A percentile compares a stretch with the other conserved stretches of the same genome.
phyloP scores from a whole-genome alignment of 139 green algal species.

The Yamagishiella unicocca region DNA sequence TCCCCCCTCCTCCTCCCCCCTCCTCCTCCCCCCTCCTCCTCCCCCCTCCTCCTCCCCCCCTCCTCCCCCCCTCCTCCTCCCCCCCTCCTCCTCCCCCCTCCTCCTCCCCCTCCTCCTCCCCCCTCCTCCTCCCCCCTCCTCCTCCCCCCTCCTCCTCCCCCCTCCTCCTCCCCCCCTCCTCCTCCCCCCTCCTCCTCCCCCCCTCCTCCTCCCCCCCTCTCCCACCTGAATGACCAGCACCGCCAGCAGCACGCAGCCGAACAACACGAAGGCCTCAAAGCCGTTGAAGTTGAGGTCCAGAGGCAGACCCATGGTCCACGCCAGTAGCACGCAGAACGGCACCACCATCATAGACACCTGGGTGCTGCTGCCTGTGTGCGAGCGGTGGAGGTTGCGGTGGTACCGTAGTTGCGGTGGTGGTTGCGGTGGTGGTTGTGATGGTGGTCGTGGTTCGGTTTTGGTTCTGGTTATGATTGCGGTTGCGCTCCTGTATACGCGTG shows the following conservation, averaged over 20 bases:
- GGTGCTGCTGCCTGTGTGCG: slow-evolving; percentile 63
- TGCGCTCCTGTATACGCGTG: no score
- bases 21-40: not conserved
- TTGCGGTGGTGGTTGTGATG: no score
- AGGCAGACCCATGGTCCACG: slow-evolving; percentile 72
- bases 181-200: not conserved
- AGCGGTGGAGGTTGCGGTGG: not conserved
- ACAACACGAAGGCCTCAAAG: slow-evolving; percentile 72
- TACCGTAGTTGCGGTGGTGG: no score
- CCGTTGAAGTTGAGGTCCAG: slow-evolving; percentile 86
- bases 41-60: not conserved
- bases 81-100: not conserved
- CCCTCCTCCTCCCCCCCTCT: not conserved
- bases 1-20: not conserved
- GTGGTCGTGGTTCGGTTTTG: no score
- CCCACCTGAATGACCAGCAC: slow-evolving; percentile 48
- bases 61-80: not conserved
- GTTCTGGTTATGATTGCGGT: no score
- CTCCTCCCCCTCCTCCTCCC: not conserved
- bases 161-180: not conserved
- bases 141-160: no score
- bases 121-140: not conserved
- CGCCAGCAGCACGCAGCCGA: slow-evolving; percentile 75
- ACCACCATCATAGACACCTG: slow-evolving; percentile 81
- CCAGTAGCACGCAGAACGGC: slow-evolving; percentile 83